These are phyloP conservation scores for Alternaria atra DNA, from an alignment of 2,329 filamentous ascomycete genomes.

Conservation along the genomic window DNA sequence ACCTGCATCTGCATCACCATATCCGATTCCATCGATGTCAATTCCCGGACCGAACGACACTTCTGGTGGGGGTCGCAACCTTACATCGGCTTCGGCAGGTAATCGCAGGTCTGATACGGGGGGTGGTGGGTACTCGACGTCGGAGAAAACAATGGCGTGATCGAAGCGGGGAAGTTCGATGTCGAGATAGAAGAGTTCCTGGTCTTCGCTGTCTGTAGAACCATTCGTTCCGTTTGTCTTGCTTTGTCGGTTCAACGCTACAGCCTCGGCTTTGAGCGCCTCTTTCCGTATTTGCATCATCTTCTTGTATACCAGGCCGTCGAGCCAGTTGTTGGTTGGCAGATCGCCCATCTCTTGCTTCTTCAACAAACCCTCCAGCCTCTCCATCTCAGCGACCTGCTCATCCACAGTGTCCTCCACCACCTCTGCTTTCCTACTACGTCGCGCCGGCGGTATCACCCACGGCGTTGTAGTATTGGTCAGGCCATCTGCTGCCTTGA, in stretches of 20 bases:
- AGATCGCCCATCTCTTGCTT: constrained; percentile 99
- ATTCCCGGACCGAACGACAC: constrained; percentile 92
- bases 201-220: constrained; percentile 52
- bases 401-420: constrained; percentile 62
- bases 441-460: constrained; percentile 64
- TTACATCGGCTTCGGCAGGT: constrained; percentile 68
- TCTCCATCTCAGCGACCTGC: constrained; percentile 84
- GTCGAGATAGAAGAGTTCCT: constrained; percentile 80
- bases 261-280: constrained; percentile 47
- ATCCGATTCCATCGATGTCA: constrained; percentile 69
- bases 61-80: constrained; percentile 82
- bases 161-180: constrained; percentile 95
- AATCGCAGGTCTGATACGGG: constrained; percentile 80
- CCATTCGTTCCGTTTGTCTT: constrained; percentile 26
- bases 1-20: constrained; percentile 61
- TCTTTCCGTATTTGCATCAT: constrained; percentile 73
- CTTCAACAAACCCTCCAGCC: constrained; percentile 90
- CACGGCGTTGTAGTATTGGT: constrained; percentile 82
- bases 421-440: constrained; percentile 59
- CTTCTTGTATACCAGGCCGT: constrained; percentile 90
- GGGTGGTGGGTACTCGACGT: constrained; percentile 88
- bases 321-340: constrained; percentile 90
- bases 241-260: constrained; percentile 48
- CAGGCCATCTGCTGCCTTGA: constrained; percentile 84
- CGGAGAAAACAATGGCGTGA: constrained; percentile 92